These are phyloP conservation scores for Pseudisothecium myosuroides DNA, from an alignment of 225 moss, liverwort and hornwort genomes.

Conservation along the genomic window DNA sequence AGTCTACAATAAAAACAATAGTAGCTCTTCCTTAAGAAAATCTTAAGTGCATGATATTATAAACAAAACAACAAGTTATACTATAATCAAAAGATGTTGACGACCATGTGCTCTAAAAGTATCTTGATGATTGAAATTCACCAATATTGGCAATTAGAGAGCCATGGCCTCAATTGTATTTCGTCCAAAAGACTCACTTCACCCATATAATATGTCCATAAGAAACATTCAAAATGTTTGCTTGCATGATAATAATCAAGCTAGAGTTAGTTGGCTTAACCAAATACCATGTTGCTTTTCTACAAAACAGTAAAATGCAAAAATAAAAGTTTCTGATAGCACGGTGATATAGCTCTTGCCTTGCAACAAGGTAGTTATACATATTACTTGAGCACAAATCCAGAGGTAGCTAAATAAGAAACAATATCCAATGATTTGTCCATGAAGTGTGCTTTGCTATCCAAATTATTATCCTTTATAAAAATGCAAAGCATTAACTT, in stretches of 20 bases:
- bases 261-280: accelerated
- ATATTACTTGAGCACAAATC: constrained; percentile 30
- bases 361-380: neutral
- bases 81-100: neutral
- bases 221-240: too few species aligned
- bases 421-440: constrained; percentile 24
- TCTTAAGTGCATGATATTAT: too few species aligned
- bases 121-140: neutral
- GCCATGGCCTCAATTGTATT: too few species aligned
- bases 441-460: constrained; percentile 21
- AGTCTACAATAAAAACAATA: neutral
- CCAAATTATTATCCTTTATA: constrained; percentile 7
- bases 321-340: neutral
- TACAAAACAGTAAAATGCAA: neutral
- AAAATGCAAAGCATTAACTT: constrained; percentile 16
- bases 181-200: too few species aligned
- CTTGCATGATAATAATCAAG: too few species aligned
- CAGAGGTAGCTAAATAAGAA: constrained; percentile 28
- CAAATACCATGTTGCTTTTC: neutral
- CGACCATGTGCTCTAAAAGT: neutral
- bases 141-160: too few species aligned
- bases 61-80: neutral
- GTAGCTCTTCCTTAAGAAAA: neutral
- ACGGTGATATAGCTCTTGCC: neutral
- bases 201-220: too few species aligned